Evolutionary conservation across 805 yeast species (phyloP).

Genomic region (Pichia sporocuriosa): DNA sequence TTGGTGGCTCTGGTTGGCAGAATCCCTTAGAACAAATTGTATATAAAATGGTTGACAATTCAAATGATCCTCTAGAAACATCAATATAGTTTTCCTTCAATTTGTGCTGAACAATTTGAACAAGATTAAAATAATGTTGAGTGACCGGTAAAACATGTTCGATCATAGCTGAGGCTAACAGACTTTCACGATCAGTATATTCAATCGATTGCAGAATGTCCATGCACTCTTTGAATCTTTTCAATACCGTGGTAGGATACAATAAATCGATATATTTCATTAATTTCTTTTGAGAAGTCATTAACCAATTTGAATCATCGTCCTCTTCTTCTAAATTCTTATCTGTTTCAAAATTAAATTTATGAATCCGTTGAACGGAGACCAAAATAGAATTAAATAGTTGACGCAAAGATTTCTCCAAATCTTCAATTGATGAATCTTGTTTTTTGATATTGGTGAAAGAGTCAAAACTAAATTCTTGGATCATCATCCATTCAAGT

Average conservation of each 20-base stretch:
- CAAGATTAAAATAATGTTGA: conserved; percentile 49
- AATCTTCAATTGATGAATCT: conserved; percentile 26
- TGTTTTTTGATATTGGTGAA: conserved; percentile 22
- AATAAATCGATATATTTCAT: conserved; percentile 34
- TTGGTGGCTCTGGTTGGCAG: conserved; percentile 83
- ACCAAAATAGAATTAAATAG: conserved; percentile 56
- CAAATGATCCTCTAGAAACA: conserved; percentile 54
- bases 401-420: conserved; percentile 44
- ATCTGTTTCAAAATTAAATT: conserved; percentile 26
- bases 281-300: conserved; percentile 39
- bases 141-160: conserved; percentile 58
- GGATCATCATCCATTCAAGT: conserved; percentile 37
- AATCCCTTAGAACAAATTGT: conserved; percentile 74
- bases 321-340: conserved; percentile 34
- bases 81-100: conserved; percentile 43
- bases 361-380: conserved; percentile 55
- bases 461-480: conserved; percentile 10
- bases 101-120: conserved; percentile 36
- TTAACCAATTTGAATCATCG: conserved; percentile 48
- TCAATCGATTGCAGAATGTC: conserved; percentile 31
- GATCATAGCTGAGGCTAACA: conserved; percentile 39
- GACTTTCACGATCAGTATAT: conserved; percentile 33
- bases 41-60: conserved; percentile 48
- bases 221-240: conserved; percentile 25
- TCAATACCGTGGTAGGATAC: conserved; percentile 18